Evolutionary conservation across 225 moss, liverwort and hornwort genomes (phyloP), one percentile per base, ranked within the genome.

Genomic region (Pleurozium schreberi): DNA sequence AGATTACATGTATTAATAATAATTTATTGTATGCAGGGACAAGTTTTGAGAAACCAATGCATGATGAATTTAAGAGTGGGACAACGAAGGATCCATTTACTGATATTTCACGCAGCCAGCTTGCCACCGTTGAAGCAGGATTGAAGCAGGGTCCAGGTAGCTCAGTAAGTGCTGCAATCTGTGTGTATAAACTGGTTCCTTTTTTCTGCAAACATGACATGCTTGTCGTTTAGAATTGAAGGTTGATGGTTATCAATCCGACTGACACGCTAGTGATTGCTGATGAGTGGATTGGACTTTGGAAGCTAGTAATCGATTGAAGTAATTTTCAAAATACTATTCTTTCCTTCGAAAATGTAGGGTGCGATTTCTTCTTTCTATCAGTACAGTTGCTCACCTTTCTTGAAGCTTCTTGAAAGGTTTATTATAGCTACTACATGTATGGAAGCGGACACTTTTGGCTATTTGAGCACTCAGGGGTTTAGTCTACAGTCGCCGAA

Each of bases 101-200:
- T 90, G 85, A 90, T 90, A 28, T 73, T 87, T 84, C 93, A 67
- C 90, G 49, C 69, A 81, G 90, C 86, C 91, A 83, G 80, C 81
- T 88, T 90, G 86, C 78, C 69, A 88, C 38, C 55, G 66, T 83
- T 86, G 90, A 89, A 90, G 92, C 87, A 64, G 87, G 50, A 49
- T 77, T 83, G 53, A 75, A 84, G 90, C 89, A 83, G 90, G 90
- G 83, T 83, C 81, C 85, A 89, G 89, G 55, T 85, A 85, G 76
- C 81, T 87, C 92, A 88, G 93, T 93, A 93, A 93, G 93, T 89
- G 86, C 84, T 80, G 84, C 87, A 89, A 67, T 70, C 91, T 83
- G 80, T 71, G 86, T 71, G 31, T 28, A 26, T 77, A 18, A 81
- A 47, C 59, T 20, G 70, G 38, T 70, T 80, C 59, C 64, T 84